Conservation (phyloP, 2,329 filamentous ascomycete genomes). For the Calonectria leucothoes region DNA sequence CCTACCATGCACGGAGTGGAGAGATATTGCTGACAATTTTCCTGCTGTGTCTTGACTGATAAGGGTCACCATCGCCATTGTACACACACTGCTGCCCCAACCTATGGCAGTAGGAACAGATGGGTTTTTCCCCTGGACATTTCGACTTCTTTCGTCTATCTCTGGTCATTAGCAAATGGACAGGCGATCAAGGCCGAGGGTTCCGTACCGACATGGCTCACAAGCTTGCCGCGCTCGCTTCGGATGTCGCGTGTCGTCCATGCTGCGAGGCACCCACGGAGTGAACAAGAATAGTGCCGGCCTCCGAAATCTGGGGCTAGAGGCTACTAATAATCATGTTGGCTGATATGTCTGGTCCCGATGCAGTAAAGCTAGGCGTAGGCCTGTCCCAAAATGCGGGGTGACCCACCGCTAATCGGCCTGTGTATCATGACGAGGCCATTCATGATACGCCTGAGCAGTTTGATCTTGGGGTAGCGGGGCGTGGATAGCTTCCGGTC, state of each 20-base stretch:
- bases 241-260: not conserved
- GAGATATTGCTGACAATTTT: conserved; percentile 28
- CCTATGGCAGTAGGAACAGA: conserved; percentile 35
- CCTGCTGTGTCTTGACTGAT: conserved; percentile 21
- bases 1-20: not conserved
- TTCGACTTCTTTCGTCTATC: conserved; percentile 36
- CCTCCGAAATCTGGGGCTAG: not conserved
- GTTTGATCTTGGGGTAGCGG: not conserved
- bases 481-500: not conserved
- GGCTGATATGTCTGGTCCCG: not conserved
- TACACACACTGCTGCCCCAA: conserved; percentile 26
- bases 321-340: not conserved
- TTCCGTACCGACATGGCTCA: not conserved
- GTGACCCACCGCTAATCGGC: conserved; percentile 2
- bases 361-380: not conserved
- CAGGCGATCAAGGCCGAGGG: not conserved
- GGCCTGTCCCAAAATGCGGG: not conserved
- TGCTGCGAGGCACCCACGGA: not conserved
- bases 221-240: not conserved
- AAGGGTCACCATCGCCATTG: conserved; percentile 6
- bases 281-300: not conserved
- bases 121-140: conserved; percentile 33
- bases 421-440: not conserved
- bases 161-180: not conserved
- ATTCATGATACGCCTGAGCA: not conserved